A percentile compares a stretch with the other conserved stretches of the same genome.
phyloP scores from a whole-genome alignment of 371 early-diverging fungal genomes.

The Mortierella sp. region DNA sequence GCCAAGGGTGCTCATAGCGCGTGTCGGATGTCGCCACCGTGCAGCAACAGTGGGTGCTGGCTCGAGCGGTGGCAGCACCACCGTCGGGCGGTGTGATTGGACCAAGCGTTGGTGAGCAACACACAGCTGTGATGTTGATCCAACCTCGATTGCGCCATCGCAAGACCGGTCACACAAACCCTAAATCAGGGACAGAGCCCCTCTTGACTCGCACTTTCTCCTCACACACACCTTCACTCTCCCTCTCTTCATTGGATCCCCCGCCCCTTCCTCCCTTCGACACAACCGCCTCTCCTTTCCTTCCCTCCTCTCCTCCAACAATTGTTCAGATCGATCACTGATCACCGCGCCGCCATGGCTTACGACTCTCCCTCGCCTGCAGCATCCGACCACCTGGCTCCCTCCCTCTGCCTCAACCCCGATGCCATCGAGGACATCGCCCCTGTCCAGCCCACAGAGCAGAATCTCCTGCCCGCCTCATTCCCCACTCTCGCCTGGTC shows the following conservation, averaged over 20 bases:
- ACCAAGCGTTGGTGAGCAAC: not conserved
- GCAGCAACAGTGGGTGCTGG: too few species aligned
- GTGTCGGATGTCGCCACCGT: too few species aligned
- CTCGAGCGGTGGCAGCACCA: slow-evolving; percentile 13
- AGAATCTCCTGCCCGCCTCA: slow-evolving; percentile 26
- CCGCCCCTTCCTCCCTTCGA: too few species aligned
- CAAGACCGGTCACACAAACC: slow-evolving; percentile 3
- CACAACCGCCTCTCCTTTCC: not conserved
- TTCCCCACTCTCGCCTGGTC: slow-evolving; percentile 53
- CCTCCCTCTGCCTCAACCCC: slow-evolving; percentile 47
- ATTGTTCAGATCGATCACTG: not conserved
- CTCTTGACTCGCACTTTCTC: not conserved
- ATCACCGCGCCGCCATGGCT: slow-evolving; percentile 10
- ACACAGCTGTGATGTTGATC: slow-evolving; percentile 9
- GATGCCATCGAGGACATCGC: slow-evolving; percentile 50
- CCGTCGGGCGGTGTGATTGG: not conserved
- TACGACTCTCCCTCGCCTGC: slow-evolving; percentile 45
- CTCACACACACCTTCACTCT: not conserved
- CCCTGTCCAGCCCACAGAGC: slow-evolving; percentile 34
- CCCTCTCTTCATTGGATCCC: not conserved
- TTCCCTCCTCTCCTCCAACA: not conserved
- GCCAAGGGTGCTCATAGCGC: too few species aligned
- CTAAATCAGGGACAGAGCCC: not conserved
- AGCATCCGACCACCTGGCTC: slow-evolving; percentile 37
- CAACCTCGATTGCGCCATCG: slow-evolving; percentile 20